Conservation (phyloP, 805 yeast genomes). For the Candida ovalis region DNA sequence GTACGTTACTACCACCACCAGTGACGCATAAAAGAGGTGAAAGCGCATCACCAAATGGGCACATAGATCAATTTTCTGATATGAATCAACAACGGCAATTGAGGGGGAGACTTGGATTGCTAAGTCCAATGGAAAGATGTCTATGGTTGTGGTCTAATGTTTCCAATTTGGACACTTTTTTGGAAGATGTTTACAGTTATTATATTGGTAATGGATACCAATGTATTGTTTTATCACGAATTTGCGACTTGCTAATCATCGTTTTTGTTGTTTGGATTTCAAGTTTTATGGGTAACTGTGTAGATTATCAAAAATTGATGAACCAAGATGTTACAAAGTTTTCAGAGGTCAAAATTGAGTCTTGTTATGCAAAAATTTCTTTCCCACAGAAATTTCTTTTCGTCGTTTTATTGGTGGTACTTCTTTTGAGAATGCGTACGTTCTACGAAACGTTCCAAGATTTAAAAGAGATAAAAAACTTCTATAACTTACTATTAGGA, state of each 20-base stretch:
- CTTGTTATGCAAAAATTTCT: constrained; percentile 45
- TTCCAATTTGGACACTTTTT: constrained; percentile 81
- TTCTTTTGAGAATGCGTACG: constrained; percentile 49
- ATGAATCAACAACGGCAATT: constrained; percentile 22
- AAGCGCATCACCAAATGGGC: constrained; percentile 1
- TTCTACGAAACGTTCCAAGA: constrained; percentile 60
- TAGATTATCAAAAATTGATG: constrained; percentile 48
- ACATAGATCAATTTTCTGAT: constrained; percentile 1
- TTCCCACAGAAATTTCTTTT: constrained; percentile 54
- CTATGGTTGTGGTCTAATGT: constrained; percentile 97
- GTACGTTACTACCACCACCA: constrained; percentile 19
- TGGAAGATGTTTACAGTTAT: constrained; percentile 78
- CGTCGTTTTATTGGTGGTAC: constrained; percentile 55
- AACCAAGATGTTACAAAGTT: constrained; percentile 33
- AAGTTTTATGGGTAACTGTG: constrained; percentile 76
- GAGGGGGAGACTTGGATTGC: constrained; percentile 34
- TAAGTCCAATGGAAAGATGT: constrained; percentile 71
- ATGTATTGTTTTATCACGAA: constrained; percentile 67
- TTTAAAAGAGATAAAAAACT: constrained; percentile 68
- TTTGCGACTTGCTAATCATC: constrained; percentile 67
- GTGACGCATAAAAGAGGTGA: constrained; percentile 6
- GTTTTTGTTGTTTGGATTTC: constrained; percentile 77
- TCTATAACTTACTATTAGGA: constrained; percentile 67
- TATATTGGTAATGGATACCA: constrained; percentile 81
- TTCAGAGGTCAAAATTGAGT: constrained; percentile 40